A percentile compares a stretch with the other conserved stretches of the same genome.
Evolutionary conservation across 73 alveolate genomes (phyloP).

Genomic region (Tetrahymena elliotti): DNA sequence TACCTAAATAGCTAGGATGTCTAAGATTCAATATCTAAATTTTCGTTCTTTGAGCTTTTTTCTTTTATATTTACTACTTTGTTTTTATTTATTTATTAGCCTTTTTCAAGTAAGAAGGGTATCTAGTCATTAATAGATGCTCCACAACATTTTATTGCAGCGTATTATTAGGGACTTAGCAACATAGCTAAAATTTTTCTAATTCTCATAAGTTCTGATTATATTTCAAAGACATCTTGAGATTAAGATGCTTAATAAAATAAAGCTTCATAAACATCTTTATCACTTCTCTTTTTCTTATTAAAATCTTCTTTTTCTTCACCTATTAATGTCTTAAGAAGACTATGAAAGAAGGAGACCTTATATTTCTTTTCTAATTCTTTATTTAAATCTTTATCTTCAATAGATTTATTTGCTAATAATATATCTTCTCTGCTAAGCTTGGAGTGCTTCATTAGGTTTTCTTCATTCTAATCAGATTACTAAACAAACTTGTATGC

Average conservation of each 20-base stretch:
- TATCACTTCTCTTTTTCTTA: neutral
- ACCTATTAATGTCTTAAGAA: neutral
- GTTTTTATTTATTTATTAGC: neutral
- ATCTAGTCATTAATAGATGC: neutral
- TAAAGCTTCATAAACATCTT: neutral
- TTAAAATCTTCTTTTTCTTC: neutral
- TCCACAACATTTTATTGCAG: neutral
- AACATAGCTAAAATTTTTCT: neutral
- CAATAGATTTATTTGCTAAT: neutral
- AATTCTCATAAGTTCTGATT: neutral
- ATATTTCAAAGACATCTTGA: neutral
- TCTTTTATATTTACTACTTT: neutral
- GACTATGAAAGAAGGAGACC: neutral
- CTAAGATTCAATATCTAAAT: neutral
- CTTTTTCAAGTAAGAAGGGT: neutral
- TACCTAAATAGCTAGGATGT: neutral
- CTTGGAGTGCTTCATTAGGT: neutral
- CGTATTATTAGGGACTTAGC: neutral
- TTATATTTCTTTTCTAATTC: neutral
- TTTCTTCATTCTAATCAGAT: neutral
- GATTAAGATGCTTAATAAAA: neutral
- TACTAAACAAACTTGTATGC: neutral
- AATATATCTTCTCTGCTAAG: neutral
- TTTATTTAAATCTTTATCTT: neutral
- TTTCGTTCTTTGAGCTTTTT: neutral